phyloP scores from a whole-genome alignment of 805 yeast species.

The Grigorovia yakushimaensis region DNA sequence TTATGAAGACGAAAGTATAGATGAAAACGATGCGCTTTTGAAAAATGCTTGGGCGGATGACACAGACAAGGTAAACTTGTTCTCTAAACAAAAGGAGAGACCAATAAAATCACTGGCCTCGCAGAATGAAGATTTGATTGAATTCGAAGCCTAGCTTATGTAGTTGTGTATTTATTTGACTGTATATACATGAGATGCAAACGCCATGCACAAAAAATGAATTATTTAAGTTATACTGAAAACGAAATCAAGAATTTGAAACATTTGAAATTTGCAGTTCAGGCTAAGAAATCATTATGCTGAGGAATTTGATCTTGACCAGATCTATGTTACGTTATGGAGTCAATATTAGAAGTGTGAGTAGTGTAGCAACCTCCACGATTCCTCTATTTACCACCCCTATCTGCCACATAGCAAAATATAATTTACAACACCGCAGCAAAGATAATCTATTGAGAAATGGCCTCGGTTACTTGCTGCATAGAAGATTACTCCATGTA shows the following conservation, averaged over 20 bases:
- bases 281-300: not conserved
- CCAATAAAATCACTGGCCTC: conserved; percentile 9
- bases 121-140: conserved; percentile 17
- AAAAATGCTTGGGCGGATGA: conserved; percentile 23
- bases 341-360: not conserved
- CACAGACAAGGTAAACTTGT: not conserved
- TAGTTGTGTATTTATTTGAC: not conserved
- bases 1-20: conserved; percentile 13
- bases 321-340: not conserved
- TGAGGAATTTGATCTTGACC: not conserved
- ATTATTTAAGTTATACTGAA: not conserved
- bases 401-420: no score
- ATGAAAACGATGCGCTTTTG: conserved; percentile 13
- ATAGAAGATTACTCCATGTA: not conserved
- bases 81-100: conserved; percentile 8
- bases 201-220: no score
- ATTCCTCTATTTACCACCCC: not conserved
- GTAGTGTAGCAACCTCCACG: not conserved
- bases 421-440: no score
- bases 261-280: no score
- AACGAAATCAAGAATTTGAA: not conserved
- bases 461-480: no score
- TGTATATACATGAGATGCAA: not conserved
- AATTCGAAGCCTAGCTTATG: conserved; percentile 21
- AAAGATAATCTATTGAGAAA: no score